Base-by-base conservation (phyloP, 495 filamentous ascomycete genomes). In the Saxophila tyrrhenica region DNA sequence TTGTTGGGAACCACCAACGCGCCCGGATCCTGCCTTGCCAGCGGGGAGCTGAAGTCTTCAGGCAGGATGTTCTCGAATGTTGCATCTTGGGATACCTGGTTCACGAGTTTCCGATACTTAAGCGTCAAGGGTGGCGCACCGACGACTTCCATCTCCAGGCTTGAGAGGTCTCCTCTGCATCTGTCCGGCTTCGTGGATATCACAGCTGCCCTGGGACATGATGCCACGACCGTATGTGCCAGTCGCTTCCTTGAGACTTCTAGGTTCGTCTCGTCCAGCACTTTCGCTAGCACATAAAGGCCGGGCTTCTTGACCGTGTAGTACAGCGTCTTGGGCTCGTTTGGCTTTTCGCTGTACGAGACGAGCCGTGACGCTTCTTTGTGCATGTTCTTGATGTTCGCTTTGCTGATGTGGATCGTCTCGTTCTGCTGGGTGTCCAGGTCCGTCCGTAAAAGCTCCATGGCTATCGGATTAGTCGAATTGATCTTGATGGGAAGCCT, bases 121-220 rank as follows among this genome's bases (percentile, higher is more conserved):
- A 97, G 82, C 64, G 87, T 86, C 52, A 98, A 71, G n/a, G 92
- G 92, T 11, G 92, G 86, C 1, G 89, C 89, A 19, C 91, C 92
- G 62, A 88, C 79, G 1, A 96, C 86, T 56, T 86, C 79, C 15
- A 98, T 69, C 24, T 81, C 70, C 32, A 96, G 67, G 62, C 95
- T 82, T 2, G 92, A 96, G 21, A 97, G 72, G 56, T 97, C 92
- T 24, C 86, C 85, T 42, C 79, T 75, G 63, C 92, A 98, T 57
- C 80, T 83, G 53, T 87, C 73, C 1, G 76, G 71, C 25, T 75
- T 72, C 0, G 81, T 73, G 9, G 78, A 75, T 39, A 78, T 82
- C 39, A 96, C 78, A 50, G 70, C 69, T 15, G 89, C 90, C 56
- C 77, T 81, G 13, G 92, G 92, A 63, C 92, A 98, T 23, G 76